Conservation (phyloP, 768 basidiomycete species). For the Tubosaeta sp. region DNA sequence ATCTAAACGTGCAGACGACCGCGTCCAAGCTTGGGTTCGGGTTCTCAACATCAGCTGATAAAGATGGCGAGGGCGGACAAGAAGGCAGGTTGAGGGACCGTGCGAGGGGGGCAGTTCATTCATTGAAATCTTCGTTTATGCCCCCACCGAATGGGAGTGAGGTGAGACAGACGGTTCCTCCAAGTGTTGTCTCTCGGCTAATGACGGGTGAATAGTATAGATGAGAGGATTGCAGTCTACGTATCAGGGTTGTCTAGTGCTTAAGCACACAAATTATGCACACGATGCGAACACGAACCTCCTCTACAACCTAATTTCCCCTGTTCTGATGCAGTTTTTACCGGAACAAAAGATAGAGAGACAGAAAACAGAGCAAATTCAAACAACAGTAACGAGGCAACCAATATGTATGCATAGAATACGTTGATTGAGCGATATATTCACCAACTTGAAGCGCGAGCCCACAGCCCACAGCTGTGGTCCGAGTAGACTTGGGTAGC, state of each 20-base stretch:
- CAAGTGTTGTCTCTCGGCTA: not conserved
- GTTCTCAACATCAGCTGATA: slow-evolving; percentile 21
- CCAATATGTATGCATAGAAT: too few relatives aligned
- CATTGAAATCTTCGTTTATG: slow-evolving; percentile 23
- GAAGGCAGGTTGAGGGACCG: slow-evolving; percentile 24
- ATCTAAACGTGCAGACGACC: slow-evolving; percentile 44
- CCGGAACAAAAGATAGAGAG: not conserved
- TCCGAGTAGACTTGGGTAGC: too few relatives aligned
- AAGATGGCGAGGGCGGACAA: slow-evolving; percentile 6
- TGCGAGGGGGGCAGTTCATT: slow-evolving; percentile 25
- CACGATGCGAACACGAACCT: not conserved
- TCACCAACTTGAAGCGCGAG: too few relatives aligned
- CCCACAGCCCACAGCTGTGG: too few relatives aligned
- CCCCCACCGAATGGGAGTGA: slow-evolving; percentile 17
- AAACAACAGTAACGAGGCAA: not conserved
- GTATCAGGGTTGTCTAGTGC: not conserved
- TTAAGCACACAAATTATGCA: not conserved
- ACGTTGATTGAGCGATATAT: too few relatives aligned
- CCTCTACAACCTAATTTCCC: not conserved
- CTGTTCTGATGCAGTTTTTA: not conserved
- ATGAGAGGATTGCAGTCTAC: not conserved
- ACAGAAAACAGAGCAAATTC: not conserved
- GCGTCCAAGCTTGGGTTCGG: slow-evolving; percentile 45
- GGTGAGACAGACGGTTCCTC: not conserved
- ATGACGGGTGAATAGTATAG: not conserved